A percentile compares a stretch with the other conserved stretches of the same genome.
phyloP scores from a whole-genome alignment of 768 basidiomycete species.

The Mrakia hoshinonis region DNA sequence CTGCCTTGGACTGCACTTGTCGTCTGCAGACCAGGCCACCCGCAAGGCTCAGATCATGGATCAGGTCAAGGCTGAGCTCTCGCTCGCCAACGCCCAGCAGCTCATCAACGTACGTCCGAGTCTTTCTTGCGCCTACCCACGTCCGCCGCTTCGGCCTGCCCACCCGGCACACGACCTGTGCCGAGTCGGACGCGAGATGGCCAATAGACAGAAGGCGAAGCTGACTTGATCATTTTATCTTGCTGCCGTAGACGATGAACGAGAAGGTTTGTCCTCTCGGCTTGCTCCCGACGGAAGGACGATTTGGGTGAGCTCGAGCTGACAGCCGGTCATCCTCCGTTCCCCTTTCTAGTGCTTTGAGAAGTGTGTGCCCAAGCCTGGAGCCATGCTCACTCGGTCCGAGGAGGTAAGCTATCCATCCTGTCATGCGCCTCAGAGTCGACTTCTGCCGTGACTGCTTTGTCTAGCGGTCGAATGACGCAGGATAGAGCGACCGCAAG shows the following conservation, averaged over 20 bases:
- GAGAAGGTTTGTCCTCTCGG: conserved; percentile 45
- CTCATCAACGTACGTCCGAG: conserved; percentile 57
- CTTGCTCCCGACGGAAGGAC: not conserved
- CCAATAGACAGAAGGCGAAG: too few species aligned
- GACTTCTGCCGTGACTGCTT: not conserved
- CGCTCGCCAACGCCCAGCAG: conserved; percentile 66
- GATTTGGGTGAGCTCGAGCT: not conserved
- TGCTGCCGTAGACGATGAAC: conserved; percentile 55
- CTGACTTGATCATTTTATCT: too few species aligned
- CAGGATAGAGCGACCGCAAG: not conserved
- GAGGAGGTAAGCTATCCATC: conserved; percentile 54
- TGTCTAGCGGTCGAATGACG: not conserved
- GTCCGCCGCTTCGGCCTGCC: too few species aligned
- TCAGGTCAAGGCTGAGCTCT: conserved; percentile 60
- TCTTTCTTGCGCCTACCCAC: too few species aligned
- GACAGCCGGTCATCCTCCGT: not conserved
- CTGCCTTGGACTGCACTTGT: too few species aligned
- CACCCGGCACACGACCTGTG: too few species aligned
- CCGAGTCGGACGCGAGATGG: too few species aligned
- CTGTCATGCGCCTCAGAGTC: not conserved
- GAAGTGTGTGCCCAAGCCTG: conserved; percentile 71
- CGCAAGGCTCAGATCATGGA: conserved; percentile 50
- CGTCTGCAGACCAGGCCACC: not conserved
- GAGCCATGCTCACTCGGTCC: conserved; percentile 55
- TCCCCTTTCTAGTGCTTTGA: conserved; percentile 48